Conservation (phyloP, 768 basidiomycete genomes). For the Pleurotus salmoneostramineus region DNA sequence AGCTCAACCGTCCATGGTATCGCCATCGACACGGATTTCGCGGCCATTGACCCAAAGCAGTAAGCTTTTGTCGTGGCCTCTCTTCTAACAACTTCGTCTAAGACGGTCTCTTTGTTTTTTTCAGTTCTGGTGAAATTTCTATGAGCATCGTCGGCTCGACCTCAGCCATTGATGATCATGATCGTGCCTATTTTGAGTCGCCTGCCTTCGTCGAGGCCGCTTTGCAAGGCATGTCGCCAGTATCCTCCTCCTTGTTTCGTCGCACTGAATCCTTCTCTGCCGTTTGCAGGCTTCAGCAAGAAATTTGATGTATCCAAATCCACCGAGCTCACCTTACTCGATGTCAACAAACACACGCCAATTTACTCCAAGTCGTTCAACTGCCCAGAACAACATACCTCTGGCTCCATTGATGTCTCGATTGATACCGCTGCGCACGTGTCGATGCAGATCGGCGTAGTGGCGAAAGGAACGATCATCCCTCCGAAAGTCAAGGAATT, state of each 20-base stretch:
- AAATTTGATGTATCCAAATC: conserved; percentile 8
- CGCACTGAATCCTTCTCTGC: not conserved
- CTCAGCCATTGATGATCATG: not conserved
- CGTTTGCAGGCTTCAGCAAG: conserved; percentile 10
- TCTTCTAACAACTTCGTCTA: no score
- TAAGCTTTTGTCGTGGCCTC: not conserved
- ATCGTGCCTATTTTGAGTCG: not conserved
- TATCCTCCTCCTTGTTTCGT: not conserved
- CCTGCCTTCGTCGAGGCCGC: not conserved
- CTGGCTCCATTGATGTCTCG: conserved; percentile 10
- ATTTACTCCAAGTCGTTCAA: conserved; percentile 13
- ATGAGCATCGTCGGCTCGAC: conserved; percentile 1
- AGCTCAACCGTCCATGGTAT: conserved; percentile 14
- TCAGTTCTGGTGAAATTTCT: conserved; percentile 8
- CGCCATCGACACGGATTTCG: conserved; percentile 15
- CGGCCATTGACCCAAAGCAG: conserved; percentile 11
- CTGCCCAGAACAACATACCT: conserved; percentile 6
- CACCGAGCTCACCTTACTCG: conserved; percentile 12
- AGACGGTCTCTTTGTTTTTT: not conserved
- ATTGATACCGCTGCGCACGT: conserved; percentile 20
- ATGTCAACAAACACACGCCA: conserved; percentile 15
- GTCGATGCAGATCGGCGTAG: conserved; percentile 21
- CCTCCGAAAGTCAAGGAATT: conserved; percentile 26
- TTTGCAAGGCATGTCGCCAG: not conserved
- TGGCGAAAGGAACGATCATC: conserved; percentile 17